Evolutionary conservation across 192 early-diverging fungal genomes (phyloP).

Genomic region (Kickxella alabastrina): DNA sequence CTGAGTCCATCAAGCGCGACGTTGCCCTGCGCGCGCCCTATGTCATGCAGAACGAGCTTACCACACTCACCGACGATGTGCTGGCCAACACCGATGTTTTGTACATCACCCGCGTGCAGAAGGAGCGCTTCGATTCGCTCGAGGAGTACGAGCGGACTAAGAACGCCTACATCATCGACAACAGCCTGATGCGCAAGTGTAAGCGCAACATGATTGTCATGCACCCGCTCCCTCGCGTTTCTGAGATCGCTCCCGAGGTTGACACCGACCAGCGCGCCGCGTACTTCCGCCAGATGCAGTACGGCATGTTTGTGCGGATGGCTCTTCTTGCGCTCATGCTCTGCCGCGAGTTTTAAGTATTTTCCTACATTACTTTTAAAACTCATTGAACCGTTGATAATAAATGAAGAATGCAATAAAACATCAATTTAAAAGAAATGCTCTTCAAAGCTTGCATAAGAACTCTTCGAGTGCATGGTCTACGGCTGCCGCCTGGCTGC

Average conservation of each 20-base stretch:
- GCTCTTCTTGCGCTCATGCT: conserved; percentile 88
- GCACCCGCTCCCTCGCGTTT: conserved; percentile 94
- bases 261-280: conserved; percentile 97
- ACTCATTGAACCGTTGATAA: background rate
- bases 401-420: background rate
- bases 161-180: conserved; percentile 80
- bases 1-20: conserved; percentile 73
- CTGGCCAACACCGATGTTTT: conserved; percentile 89
- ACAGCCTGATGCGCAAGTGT: conserved; percentile 76
- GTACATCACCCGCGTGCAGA: conserved; percentile 95
- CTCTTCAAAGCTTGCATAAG: conserved; percentile 13
- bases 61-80: conserved; percentile 66
- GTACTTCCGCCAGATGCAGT: conserved; percentile 98
- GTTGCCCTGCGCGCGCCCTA: conserved; percentile 55
- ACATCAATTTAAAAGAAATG: background rate
- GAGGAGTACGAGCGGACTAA: conserved; percentile 80
- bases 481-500: conserved; percentile 19
- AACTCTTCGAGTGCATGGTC: conserved; percentile 10
- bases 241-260: conserved; percentile 95
- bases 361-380: background rate
- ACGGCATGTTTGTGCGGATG: conserved; percentile 98
- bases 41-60: conserved; percentile 65
- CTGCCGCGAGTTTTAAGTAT: conserved; percentile 36
- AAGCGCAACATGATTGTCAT: conserved; percentile 98
- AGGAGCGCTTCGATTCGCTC: conserved; percentile 79